Conservation (phyloP, 345 rosid genomes). For the Ricinus communis region DNA sequence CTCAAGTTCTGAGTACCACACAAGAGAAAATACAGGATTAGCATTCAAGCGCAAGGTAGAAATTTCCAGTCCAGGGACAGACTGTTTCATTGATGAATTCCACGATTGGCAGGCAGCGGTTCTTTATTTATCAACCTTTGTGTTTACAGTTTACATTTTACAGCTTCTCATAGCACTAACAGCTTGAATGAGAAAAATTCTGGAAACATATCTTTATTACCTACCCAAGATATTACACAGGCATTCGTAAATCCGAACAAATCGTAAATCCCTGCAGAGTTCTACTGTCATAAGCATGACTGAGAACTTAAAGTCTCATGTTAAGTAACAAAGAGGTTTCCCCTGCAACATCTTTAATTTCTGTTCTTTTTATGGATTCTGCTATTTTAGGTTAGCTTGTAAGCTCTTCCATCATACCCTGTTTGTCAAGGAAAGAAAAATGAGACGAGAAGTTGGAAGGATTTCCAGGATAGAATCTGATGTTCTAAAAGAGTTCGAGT, state of each 20-base stretch:
- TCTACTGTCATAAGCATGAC: not conserved
- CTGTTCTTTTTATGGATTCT: not conserved
- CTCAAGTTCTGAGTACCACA: no score
- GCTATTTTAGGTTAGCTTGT: constrained; percentile 35
- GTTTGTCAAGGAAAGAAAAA: constrained; percentile 22
- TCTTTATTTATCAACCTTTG: no score
- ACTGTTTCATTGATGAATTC: no score
- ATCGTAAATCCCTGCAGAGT: not conserved
- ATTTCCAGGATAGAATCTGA: not conserved
- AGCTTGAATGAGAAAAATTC: not conserved
- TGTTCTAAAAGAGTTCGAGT: not conserved
- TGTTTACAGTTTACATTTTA: no score
- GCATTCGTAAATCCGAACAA: not conserved
- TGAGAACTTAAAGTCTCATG: not conserved
- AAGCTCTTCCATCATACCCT: constrained; percentile 96
- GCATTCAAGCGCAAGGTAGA: no score
- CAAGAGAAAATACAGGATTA: no score
- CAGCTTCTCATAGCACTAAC: no score
- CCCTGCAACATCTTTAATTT: not conserved
- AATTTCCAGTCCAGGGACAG: no score
- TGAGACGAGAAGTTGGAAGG: not conserved
- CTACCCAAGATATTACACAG: not conserved
- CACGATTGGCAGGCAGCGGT: no score
- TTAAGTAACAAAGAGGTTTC: not conserved
- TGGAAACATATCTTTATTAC: not conserved